Percentiles rank a stretch among this genome's conserved stretches.
phyloP scores from a whole-genome alignment of 768 basidiomycete species.

The Lyophyllum atratum region DNA sequence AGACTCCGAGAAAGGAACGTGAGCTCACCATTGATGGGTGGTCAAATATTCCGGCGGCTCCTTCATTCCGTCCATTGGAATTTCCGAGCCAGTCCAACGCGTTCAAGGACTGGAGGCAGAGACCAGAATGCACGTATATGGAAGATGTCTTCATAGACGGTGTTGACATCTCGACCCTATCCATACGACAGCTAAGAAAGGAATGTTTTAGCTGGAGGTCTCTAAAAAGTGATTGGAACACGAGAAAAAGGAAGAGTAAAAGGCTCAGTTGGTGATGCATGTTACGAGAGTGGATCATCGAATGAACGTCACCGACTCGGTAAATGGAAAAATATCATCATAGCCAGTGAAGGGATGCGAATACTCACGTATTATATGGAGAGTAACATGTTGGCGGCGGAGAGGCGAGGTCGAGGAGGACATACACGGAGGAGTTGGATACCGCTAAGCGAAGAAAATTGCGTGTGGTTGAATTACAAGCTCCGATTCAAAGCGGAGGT shows the following conservation, averaged over 20 bases:
- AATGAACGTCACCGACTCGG: constrained; percentile 69
- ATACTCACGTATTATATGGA: constrained; percentile 30
- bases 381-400: neutral
- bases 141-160: constrained; percentile 33
- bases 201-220: neutral
- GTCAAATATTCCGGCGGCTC: neutral
- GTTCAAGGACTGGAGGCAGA: too few relatives aligned
- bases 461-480: constrained; percentile 10
- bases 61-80: neutral
- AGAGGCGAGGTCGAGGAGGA: neutral
- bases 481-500: constrained; percentile 38
- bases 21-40: constrained; percentile 3
- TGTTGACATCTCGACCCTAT: constrained; percentile 1
- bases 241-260: constrained; percentile 17
- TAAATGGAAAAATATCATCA: constrained; percentile 73
- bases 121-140: constrained; percentile 34
- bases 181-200: constrained; percentile 11
- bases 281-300: constrained; percentile 76
- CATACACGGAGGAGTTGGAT: too few relatives aligned
- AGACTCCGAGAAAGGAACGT: constrained; percentile 1
- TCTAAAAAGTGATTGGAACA: constrained; percentile 4
- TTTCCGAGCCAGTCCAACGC: neutral
- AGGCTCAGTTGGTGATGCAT: constrained; percentile 72
- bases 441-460: too few relatives aligned
- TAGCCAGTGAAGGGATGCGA: constrained; percentile 19